A percentile compares a stretch with the other conserved stretches of the same genome.
These are phyloP conservation scores for Starmerella roubikii DNA, from an alignment of 805 yeast genomes.

Conservation along the genomic window DNA sequence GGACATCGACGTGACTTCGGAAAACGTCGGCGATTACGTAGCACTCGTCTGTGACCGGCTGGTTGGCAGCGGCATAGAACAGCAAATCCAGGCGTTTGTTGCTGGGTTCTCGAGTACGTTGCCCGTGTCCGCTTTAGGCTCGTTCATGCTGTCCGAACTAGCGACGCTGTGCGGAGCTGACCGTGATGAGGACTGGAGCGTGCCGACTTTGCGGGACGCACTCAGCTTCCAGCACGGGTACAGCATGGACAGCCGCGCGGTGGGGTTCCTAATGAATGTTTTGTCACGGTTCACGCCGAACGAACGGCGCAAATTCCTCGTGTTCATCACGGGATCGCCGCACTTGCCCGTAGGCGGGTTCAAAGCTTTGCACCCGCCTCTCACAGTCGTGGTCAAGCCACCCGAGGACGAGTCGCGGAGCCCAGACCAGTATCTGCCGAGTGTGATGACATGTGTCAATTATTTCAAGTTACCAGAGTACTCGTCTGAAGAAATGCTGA, in stretches of 20 bases:
- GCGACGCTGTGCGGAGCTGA: conserved; percentile 44
- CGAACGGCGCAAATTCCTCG: conserved; percentile 62
- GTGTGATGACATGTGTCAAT: conserved; percentile 97
- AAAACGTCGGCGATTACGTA: conserved; percentile 48
- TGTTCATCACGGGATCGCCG: conserved; percentile 87
- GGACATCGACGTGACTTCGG: conserved; percentile 33
- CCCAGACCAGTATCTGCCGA: conserved; percentile 76
- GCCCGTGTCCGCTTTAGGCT: conserved; percentile 56
- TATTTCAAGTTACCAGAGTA: conserved; percentile 83
- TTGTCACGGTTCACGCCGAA: conserved; percentile 39
- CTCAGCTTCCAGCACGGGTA: conserved; percentile 88
- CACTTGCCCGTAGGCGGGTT: conserved; percentile 90
- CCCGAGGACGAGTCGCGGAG: conserved; percentile 42
- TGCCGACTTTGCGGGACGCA: conserved; percentile 38
- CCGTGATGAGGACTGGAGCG: conserved; percentile 66
- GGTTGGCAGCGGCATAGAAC: conserved; percentile 46
- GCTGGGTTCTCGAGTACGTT: conserved; percentile 74
- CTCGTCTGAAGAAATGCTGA: conserved; percentile 47
- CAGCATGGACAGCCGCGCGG: conserved; percentile 49
- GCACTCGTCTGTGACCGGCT: conserved; percentile 43
- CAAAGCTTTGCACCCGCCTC: conserved; percentile 60
- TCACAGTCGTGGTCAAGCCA: conserved; percentile 76
- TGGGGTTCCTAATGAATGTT: conserved; percentile 47
- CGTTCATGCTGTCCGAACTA: conserved; percentile 66
- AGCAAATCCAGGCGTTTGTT: conserved; percentile 55